Evolutionary conservation across 768 basidiomycete genomes (phyloP).

Genomic region (Russula virescens): DNA sequence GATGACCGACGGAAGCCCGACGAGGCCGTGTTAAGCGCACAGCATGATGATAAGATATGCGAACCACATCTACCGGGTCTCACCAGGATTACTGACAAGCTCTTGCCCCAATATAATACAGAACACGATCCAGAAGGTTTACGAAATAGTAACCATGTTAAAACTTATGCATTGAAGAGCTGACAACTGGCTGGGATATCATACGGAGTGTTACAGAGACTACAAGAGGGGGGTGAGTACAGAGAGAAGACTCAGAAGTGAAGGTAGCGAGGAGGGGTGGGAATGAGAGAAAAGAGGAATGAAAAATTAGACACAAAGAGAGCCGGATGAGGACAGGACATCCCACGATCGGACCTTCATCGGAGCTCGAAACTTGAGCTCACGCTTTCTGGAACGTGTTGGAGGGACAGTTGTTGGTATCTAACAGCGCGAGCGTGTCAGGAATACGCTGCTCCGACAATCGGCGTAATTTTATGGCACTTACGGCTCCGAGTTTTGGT

Average conservation of each 20-base stretch:
- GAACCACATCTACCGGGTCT: too few species aligned
- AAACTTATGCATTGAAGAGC: constrained; percentile 12
- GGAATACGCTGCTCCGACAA: too few species aligned
- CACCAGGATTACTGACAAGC: too few species aligned
- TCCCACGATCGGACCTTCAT: constrained; percentile 31
- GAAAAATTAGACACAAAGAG: neutral
- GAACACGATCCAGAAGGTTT: too few species aligned
- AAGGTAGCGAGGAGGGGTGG: neutral
- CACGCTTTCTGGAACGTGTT: constrained; percentile 67
- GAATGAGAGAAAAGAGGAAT: neutral
- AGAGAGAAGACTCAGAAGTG: constrained; percentile 1
- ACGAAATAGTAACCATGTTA: neutral
- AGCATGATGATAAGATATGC: too few species aligned
- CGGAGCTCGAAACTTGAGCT: constrained; percentile 86
- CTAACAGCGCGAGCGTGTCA: constrained; percentile 35
- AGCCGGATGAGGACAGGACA: constrained; percentile 1
- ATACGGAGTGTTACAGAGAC: constrained; percentile 20
- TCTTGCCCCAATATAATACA: too few species aligned
- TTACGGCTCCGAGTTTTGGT: constrained; percentile 88
- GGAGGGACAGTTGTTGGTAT: constrained; percentile 84
- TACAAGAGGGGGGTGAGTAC: constrained; percentile 22
- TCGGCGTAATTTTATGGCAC: constrained; percentile 57
- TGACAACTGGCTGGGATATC: constrained; percentile 17
- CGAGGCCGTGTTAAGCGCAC: too few species aligned
- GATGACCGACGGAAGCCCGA: too few species aligned